phyloP scores from a whole-genome alignment of 208 protist species.

The Crithidia fasciculata region DNA sequence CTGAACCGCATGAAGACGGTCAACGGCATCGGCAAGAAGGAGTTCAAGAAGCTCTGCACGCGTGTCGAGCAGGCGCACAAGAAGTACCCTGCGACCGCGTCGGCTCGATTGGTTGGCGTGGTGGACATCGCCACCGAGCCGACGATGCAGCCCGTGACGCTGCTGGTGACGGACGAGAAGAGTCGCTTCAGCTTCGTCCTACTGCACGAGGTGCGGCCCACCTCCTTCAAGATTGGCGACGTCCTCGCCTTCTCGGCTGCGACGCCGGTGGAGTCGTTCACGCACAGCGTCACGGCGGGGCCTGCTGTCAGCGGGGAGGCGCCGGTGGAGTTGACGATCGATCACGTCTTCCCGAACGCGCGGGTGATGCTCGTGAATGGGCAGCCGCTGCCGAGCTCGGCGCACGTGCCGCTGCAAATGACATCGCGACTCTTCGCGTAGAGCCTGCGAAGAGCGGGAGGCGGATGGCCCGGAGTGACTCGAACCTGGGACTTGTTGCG shows the following conservation, averaged over 20 bases:
- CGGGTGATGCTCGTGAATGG: conserved; percentile 67
- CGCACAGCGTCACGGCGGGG: conserved; percentile 54
- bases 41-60: conserved; percentile 58
- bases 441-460: neutral
- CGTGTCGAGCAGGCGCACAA: conserved; percentile 52
- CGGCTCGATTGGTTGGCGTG: conserved; percentile 45
- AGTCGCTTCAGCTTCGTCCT: conserved; percentile 63
- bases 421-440: conserved; percentile 82
- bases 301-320: conserved; percentile 43
- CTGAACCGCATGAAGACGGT: conserved; percentile 52
- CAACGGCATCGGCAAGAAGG: conserved; percentile 51
- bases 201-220: conserved; percentile 57
- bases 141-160: conserved; percentile 66
- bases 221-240: conserved; percentile 67
- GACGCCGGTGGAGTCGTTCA: conserved; percentile 36
- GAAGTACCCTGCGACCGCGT: conserved; percentile 33
- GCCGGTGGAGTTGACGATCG: conserved; percentile 37
- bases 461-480: too few species aligned
- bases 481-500: too few species aligned
- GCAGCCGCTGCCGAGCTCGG: conserved; percentile 44
- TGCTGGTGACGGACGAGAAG: conserved; percentile 52
- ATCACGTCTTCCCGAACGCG: conserved; percentile 53
- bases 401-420: conserved; percentile 60
- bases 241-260: conserved; percentile 44
- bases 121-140: conserved; percentile 74